Base-by-base conservation (phyloP, 306 rosid species). In the Trifolium pratense region DNA sequence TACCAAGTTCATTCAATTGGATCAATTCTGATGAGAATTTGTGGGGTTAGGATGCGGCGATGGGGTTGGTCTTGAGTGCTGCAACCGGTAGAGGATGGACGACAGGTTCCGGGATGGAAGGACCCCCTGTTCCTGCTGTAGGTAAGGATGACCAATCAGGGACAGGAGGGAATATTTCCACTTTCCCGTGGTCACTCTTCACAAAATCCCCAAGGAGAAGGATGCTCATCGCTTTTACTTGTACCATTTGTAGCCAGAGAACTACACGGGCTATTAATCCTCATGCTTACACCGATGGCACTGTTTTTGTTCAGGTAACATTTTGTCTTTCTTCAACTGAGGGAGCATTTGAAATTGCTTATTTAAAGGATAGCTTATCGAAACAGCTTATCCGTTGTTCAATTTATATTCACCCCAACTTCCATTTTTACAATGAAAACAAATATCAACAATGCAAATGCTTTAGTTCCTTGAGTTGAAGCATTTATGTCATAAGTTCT, bases 81-180 rank as follows among this genome's bases (percentile, higher is more conserved):
- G 99, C 97, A 0, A 56, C 81, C 0, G 99, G 95, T 36, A 91
- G 93, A 82, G 99, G 99, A 42, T 94, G 99, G 99, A 94, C 96
- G 2, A 94, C 99, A 10, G 96, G 93, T 59, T 94, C 99, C 2
- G 99, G 99, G 37, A 91, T 94, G 99, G 99, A 91, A 82, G 97
- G 99, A 1, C 99, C 99, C 7, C 68, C 96, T 46, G 82, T 72
- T 76, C 96, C 99, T 60, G 99, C 89, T 1, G 93, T 66, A 61
- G 96, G 83, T 46, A 42, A 67, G 67, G 82, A 79, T 52, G 66
- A 71, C 1, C 74, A 79, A 23, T 84, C 85, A 1, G 92, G 86
- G 74, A 87, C 83, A 0, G 92, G 43, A 0, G 92, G 48, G 77
- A 88, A 88, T 66, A 80, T 94, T 61, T 94, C 97, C 65, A 94